Base-by-base conservation (phyloP, 1,139 yeast species). In the Taphrina sp. region DNA sequence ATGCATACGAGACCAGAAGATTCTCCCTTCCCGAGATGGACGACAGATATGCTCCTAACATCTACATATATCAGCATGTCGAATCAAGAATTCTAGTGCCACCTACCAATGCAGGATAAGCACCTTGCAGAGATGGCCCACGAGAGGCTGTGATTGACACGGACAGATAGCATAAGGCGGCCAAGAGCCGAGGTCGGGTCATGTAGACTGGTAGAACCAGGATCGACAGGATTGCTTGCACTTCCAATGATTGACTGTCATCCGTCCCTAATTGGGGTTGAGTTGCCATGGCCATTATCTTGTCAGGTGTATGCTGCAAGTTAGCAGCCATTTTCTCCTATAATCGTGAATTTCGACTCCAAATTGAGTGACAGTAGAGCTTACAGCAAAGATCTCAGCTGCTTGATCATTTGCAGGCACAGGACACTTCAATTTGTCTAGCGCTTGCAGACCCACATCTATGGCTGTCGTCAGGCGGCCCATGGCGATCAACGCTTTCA, bases 171-270 rank as follows among this genome's bases (percentile, higher is more conserved):
- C 49, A 44, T 14, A 44, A 14, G 1, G 39, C 26, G 16, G 17
- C 26, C 5, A 44, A 38, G 20, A 19, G 33, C 2, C 29, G 12
- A 3, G 49, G 49, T 23, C 22, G 22, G 10, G 39, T n/a, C 49
- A 44, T 44, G 12, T 44, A 44, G 49, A 44, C 33, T 4, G 49
- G 49, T 7, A 44, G 38, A n/a, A 44, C 38, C n/a, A 44, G 37
- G n/a, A 44, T 29, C 20, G 49, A 22, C 39, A 44, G 4, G 1
- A 44, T 20, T 31, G 31, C 49, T 23, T 44, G 49, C 38, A 44
- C 38, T 8, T 16, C 29, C 3, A 44, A n/a, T n/a, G n/a, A n/a
- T 26, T 23, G 31, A 4, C 14, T 16, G 3, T 16, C 31, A 20
- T 44, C 39, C 4, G 17, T 8, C n/a, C n/a, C n/a, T 5, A 44